Conservation (phyloP, 768 basidiomycete species). For the Russula earlei region DNA sequence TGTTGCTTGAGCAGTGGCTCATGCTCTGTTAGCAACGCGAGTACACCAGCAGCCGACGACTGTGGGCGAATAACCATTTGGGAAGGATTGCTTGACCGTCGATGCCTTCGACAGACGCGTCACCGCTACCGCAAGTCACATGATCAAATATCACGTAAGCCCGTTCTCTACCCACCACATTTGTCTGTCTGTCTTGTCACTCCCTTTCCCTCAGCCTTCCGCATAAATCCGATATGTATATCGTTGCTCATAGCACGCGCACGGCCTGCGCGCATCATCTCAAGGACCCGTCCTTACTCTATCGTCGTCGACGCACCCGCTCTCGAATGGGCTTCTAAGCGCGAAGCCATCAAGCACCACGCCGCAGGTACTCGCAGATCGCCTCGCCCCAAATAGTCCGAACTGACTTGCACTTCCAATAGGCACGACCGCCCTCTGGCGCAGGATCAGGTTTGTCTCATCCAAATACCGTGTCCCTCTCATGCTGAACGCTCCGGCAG, state of each 20-base stretch:
- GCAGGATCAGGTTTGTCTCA: conserved; percentile 64
- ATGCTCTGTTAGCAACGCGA: conserved; percentile 85
- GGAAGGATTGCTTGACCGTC: conserved; percentile 21
- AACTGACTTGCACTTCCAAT: conserved; percentile 16
- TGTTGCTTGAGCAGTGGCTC: conserved; percentile 83
- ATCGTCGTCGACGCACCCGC: conserved; percentile 34
- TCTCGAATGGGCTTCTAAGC: conserved; percentile 40
- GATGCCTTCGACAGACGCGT: conserved; percentile 30
- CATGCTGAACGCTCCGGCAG: conserved; percentile 30
- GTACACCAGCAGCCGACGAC: conserved; percentile 80
- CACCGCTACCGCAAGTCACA: conserved; percentile 22
- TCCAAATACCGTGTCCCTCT: not conserved
- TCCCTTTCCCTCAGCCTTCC: conserved; percentile 8
- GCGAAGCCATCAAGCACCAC: conserved; percentile 53
- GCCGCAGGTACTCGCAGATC: conserved; percentile 42
- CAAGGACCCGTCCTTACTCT: conserved; percentile 27
- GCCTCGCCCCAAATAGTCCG: not conserved
- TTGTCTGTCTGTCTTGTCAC: not conserved
- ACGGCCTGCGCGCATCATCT: conserved; percentile 36
- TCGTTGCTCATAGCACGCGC: conserved; percentile 41
- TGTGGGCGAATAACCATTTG: conserved; percentile 62
- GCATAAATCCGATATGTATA: conserved; percentile 21
- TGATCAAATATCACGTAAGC: not conserved
- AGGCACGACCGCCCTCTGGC: conserved; percentile 79
- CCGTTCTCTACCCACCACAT: not conserved